Evolutionary conservation across 306 rosid genomes (phyloP).

Genomic region (Boehmeria nivea): DNA sequence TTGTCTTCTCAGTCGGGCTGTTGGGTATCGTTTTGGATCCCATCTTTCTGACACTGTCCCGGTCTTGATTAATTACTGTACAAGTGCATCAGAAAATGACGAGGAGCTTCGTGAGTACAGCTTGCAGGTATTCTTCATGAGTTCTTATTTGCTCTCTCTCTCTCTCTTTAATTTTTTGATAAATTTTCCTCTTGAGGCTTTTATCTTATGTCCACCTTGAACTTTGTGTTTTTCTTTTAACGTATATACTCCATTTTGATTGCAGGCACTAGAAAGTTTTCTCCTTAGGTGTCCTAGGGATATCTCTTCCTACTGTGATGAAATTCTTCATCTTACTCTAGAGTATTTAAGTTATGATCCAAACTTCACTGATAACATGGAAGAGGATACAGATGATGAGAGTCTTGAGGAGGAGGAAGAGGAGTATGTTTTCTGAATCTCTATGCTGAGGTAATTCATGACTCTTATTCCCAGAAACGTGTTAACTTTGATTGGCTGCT

Average conservation of each 20-base stretch:
- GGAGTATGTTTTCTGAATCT: slow-evolving; percentile 54
- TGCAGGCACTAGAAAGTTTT: slow-evolving; percentile 90
- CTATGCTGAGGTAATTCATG: slow-evolving; percentile 15
- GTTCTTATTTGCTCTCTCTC: slow-evolving; percentile 4
- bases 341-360: slow-evolving; percentile 94
- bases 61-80: slow-evolving; percentile 73
- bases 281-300: slow-evolving; percentile 96
- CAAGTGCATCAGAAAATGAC: slow-evolving; percentile 86
- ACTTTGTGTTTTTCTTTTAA: not conserved
- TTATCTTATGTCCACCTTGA: not conserved
- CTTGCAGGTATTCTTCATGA: slow-evolving; percentile 64
- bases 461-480: slow-evolving; percentile 14
- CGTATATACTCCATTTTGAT: slow-evolving; percentile 23
- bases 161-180: not conserved
- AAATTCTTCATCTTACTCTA: slow-evolving; percentile 81
- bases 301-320: slow-evolving; percentile 72
- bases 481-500: slow-evolving; percentile 5
- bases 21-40: slow-evolving; percentile 92
- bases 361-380: slow-evolving; percentile 98
- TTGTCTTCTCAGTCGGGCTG: slow-evolving; percentile 65
- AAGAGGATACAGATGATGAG: slow-evolving; percentile 95
- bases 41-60: slow-evolving; percentile 95
- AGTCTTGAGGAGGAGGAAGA: slow-evolving; percentile 91
- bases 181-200: not conserved
- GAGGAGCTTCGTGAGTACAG: slow-evolving; percentile 99